Evolutionary conservation across 129 eudicot species (phyloP), one percentile per base, ranked within the genome.

Genomic region (Erigeron canadensis): DNA sequence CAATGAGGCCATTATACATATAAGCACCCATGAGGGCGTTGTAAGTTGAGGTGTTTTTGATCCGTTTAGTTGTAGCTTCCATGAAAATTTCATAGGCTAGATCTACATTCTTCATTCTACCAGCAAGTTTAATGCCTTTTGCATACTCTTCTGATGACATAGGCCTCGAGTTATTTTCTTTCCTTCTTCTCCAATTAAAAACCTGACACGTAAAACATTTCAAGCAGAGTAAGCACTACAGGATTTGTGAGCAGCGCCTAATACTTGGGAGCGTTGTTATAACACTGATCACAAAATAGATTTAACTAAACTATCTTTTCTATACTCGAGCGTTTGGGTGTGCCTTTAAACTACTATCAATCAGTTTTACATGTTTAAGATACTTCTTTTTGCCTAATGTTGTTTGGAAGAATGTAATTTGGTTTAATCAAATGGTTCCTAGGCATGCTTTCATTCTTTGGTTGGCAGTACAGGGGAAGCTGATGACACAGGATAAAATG

Each of bases 21-120:
- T 85, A 94, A 51, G 79, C 89, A 41, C 81, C 79, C 91, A 90
- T 86, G 71, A 94, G 95, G 2, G 97, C 89, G 28, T 94, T 90
- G 74, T 81, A 87, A 42, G 82, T 78, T 11, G 87, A 75, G 28
- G 85, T 48, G 61, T 64, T 68, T 70, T 81, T 82, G 1, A 77
- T 59, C 40, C 73, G 64, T 37, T 81, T 94, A 51, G 71, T 72
- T 47, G 79, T 18, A 22, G 99, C 96, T 75, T 94, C 99, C 10
- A 39, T 76, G 63, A 94, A 94, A 18, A 89, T 65, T 77, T 89
- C 93, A 48, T 72, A 57, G 0, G 99, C 97, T 72, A 87, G 87
- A 79, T 77, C 84, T 56, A 94, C 83, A 50, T 86, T 70, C 70
- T 80, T 87, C 58, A 66, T 11, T 79, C 79, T 84, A 58, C 99